Evolutionary conservation across 768 basidiomycete genomes (phyloP), one percentile per base, ranked within the genome.

Genomic region (Suillus tomentosus): DNA sequence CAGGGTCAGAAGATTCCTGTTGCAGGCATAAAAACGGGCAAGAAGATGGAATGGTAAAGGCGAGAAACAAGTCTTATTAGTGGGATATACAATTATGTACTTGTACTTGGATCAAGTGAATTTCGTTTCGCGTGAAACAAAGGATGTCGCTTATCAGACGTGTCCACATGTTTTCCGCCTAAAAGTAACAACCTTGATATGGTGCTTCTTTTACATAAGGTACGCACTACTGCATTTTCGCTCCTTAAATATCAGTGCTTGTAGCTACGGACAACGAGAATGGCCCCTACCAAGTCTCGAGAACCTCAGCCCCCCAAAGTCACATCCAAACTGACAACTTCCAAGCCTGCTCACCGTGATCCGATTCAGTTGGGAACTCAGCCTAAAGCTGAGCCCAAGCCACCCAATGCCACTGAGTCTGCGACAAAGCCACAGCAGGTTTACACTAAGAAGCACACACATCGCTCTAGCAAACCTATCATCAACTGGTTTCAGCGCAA

Each of bases 401-500:
- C 37, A 59, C 42, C 51, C 43, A 45, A 61, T 5, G 55, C 65
- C 63, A 67, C 65, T 64, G 71, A 62, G 64, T 68, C 66, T 42
- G 65, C 66, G 51, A 65, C 64, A 56, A 73, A 67, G 65, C 72
- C 66, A 64, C 66, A 71, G 71, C 83, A 83, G 66, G 55, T 70
- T 56, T 72, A 75, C 54, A 76, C 80, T 63, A 90, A 91, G 79
- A 91, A 89, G 72, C 85, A 8, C 77, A 37, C 87, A 62, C 84
- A 86, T 56, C 86, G 89, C 45, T 86, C 89, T 19, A 90, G 92
- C 74, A 91, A 92, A 73, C 93, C 93, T 10, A 89, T 95, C 69
- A 88, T 95, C 70, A 90, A 92, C 69, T 95, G 93, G 93, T 87
- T 95, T 65, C 92, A 94, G 71, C 87, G 91, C 67, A 95, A 95